Evolutionary conservation across 805 yeast species (phyloP).

Genomic region (Pichia eremophila): DNA sequence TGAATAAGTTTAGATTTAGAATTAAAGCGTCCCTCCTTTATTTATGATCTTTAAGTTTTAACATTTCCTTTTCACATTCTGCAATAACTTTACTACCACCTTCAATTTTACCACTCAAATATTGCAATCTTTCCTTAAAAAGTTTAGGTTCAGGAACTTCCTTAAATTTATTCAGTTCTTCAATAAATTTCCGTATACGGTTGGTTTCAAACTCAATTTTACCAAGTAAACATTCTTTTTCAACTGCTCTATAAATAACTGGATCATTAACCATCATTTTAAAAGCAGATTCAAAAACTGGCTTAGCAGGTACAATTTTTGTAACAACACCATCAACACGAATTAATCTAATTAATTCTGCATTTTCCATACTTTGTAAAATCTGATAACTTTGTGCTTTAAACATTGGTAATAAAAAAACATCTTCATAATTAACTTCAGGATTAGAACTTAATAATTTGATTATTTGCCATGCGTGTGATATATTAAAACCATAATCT

Average conservation of each 20-base stretch:
- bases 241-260: constrained; percentile 49
- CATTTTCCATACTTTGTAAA: constrained; percentile 64
- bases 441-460: constrained; percentile 47
- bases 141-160: constrained; percentile 42
- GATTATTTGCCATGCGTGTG: constrained; percentile 85
- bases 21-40: neutral
- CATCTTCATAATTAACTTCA: constrained; percentile 38
- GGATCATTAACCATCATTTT: constrained; percentile 48
- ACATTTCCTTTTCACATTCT: constrained; percentile 34
- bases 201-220: constrained; percentile 50
- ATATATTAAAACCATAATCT: constrained; percentile 46
- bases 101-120: constrained; percentile 58
- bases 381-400: constrained; percentile 46
- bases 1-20: neutral
- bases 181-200: constrained; percentile 58
- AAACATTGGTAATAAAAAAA: constrained; percentile 51
- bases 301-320: constrained; percentile 70
- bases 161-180: constrained; percentile 55
- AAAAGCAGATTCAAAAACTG: constrained; percentile 77
- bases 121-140: constrained; percentile 54
- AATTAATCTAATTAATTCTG: constrained; percentile 63
- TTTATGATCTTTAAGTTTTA: constrained; percentile 9
- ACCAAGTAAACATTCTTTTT: constrained; percentile 47
- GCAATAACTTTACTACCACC: constrained; percentile 44
- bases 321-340: constrained; percentile 68